Evolutionary conservation across 805 yeast species (phyloP), one percentile per base, ranked within the genome.

Genomic region (Brettanomyces custersianus): DNA sequence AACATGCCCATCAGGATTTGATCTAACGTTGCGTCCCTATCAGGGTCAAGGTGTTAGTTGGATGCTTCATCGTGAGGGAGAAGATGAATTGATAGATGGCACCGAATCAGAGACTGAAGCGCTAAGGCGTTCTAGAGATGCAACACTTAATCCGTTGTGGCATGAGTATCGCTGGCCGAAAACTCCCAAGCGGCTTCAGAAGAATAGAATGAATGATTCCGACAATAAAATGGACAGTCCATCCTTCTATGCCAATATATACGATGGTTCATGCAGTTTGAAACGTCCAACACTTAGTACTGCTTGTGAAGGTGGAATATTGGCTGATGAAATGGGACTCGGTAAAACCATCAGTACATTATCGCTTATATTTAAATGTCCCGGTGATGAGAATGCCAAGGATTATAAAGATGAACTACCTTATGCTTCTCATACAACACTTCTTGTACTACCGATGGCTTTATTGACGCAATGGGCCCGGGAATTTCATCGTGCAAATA

Each of bases 301-400:
- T 2, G 49, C 70, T 15, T 68, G 79, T 33, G 65, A 67, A 33
- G 96, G 97, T 25, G 97, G 97, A 2, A 82, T 88, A 16, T 60
- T 88, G 12, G 95, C 96, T 0, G 97, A 88, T 60, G 97, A 88
- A 55, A 88, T 88, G 97, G 97, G 97, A 0, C 65, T 88, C 7
- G 97, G 97, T 29, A 88, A 88, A 52, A 88, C 97, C 0, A 81
- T 88, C 18, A 81, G 95, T 1, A 75, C 94, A 0, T 57, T 86
- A 35, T 70, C 96, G 0, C 59, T 90, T 33, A 66, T 88, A 10
- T 74, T 80, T 38, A 68, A 84, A 0, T 77, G 69, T 8, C 83
- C 86, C 0, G 54, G 47, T 31, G 88, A 81, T 48, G n/a, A 7
- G n/a, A 13, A 25, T 17, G 6, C 12, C 12, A 22, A 13, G n/a